Percentiles rank a stretch among this genome's conserved stretches.
phyloP scores from a whole-genome alignment of 441 rosid genomes.

The Gossypium schwendimanii region DNA sequence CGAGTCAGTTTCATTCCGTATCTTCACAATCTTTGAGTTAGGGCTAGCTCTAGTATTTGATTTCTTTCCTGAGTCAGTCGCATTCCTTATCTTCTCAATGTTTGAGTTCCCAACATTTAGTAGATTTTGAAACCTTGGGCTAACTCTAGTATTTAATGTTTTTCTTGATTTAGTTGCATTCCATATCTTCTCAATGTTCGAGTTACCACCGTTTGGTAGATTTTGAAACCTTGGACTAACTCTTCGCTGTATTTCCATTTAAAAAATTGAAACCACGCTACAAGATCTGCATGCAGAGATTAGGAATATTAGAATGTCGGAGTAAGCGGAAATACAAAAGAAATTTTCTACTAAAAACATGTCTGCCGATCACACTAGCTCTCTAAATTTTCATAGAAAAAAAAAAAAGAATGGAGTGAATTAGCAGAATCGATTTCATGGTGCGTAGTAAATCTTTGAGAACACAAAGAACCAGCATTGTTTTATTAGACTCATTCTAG shows the following conservation, averaged over 20 bases:
- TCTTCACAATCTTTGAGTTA: not conserved
- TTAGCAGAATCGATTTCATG: not conserved
- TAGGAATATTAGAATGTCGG: not conserved
- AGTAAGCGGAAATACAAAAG: not conserved
- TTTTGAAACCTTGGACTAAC: slow-evolving; percentile 13
- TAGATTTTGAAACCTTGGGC: slow-evolving; percentile 9
- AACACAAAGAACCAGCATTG: not conserved
- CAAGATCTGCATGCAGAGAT: slow-evolving; percentile 5
- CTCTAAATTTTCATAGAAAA: not conserved
- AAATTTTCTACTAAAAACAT: not conserved
- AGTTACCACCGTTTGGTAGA: not conserved
- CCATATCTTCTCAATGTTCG: not conserved
- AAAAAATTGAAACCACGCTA: not conserved
- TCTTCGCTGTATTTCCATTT: slow-evolving; percentile 14
- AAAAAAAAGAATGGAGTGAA: not conserved
- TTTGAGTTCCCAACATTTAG: not conserved
- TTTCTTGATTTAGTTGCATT: not conserved
- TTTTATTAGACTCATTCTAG: not conserved
- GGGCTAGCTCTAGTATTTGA: not conserved
- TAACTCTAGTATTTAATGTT: slow-evolving; percentile 9
- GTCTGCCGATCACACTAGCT: not conserved
- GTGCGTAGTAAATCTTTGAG: not conserved
- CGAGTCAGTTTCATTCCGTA: too few relatives aligned
- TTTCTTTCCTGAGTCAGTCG: not conserved
- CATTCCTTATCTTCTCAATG: not conserved